phyloP scores from a whole-genome alignment of 805 yeast species.

The Komagataella kurtzmanii region DNA sequence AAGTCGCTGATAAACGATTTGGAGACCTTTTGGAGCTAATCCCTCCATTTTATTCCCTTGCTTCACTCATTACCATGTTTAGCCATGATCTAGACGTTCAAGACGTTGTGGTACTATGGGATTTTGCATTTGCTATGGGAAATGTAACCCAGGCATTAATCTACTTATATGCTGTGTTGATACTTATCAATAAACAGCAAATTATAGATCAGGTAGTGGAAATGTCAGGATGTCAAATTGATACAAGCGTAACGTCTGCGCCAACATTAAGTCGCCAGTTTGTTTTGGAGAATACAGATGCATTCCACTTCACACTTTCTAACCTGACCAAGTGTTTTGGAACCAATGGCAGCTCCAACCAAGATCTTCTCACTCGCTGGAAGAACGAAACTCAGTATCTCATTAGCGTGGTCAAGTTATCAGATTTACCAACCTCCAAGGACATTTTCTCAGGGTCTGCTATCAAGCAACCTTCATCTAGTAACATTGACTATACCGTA shows the following conservation, averaged over 20 bases:
- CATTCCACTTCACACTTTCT: not conserved
- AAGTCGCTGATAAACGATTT: conserved; percentile 29
- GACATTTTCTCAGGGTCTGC: not conserved
- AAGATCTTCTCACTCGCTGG: not conserved
- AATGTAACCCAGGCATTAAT: conserved; percentile 40
- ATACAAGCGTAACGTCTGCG: conserved; percentile 8
- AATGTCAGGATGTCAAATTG: conserved; percentile 8
- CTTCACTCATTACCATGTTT: conserved; percentile 66
- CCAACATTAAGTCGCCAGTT: not conserved
- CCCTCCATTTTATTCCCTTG: conserved; percentile 56
- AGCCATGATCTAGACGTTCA: conserved; percentile 47
- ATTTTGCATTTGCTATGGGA: conserved; percentile 39
- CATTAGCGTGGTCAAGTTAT: not conserved
- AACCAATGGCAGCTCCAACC: not conserved
- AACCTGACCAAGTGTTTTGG: not conserved
- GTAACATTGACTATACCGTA: not conserved
- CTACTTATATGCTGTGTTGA: conserved; percentile 46
- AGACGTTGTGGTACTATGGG: conserved; percentile 52
- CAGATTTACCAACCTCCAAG: not conserved
- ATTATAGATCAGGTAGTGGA: conserved; percentile 23
- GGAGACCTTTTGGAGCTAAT: conserved; percentile 24
- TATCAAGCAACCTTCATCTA: not conserved
- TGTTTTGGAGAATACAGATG: not conserved
- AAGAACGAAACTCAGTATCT: not conserved
- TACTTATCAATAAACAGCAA: conserved; percentile 29